Evolutionary conservation across 805 yeast species (phyloP), one percentile per base, ranked within the genome.

Genomic region (Candida hispaniensis): DNA sequence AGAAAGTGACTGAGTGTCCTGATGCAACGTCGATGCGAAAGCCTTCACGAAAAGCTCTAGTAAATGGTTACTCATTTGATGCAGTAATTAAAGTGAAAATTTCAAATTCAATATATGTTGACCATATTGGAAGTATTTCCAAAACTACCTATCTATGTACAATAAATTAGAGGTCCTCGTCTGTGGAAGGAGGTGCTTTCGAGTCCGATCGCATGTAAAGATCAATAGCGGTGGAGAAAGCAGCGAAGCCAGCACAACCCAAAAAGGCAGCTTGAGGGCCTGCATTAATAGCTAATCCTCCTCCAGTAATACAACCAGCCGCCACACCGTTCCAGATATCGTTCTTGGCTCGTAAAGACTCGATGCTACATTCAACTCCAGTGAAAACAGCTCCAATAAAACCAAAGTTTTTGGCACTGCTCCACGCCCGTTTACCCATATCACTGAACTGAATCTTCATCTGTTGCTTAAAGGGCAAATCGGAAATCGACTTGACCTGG

Each of bases 161-260:
- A 32, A 32, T 32, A 32, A 32, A 32, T 32, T 32, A 32, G 24
- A 32, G 36, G 24, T 85, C 93, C 58, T 85, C 91, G 60, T 91
- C 97, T 51, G 80, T 77, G 29, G 65, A 53, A 12, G 97, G 96
- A 14, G 97, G 96, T 30, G 70, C 69, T 3, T 76, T 75, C 52
- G 76, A 69, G 46, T 85, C 96, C 47, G 80, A 73, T 47, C 86
- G 71, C 78, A 86, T 68, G 49, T 86, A 86, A 45, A 79, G 54
- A 53, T 86, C 95, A 41, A 86, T 50, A 4, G 59, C 62, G 4
- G 58, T 43, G 39, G 93, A 78, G 56, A 91, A 91, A 6, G 91
- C 94, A 2, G 97, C 96, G 62, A 91, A 91, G 6, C 96, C 98
- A 16, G 93, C 95, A 65, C 97, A 91, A 1, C 98, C 98, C 40